Conservation (phyloP, 345 rosid genomes). For the Conringia planisiliqua region DNA sequence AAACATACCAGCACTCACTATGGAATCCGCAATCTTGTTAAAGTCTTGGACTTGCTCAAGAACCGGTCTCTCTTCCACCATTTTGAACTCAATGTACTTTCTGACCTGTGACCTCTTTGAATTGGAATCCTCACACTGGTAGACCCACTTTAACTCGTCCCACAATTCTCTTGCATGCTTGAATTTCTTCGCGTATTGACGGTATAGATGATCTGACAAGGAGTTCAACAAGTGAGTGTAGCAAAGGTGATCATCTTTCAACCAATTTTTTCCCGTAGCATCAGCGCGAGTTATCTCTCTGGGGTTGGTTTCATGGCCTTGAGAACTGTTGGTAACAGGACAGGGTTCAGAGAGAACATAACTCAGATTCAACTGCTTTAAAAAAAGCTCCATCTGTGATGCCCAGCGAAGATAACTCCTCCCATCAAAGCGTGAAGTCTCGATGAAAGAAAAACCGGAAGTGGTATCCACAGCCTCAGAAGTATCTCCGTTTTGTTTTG, state of each 20-base stretch:
- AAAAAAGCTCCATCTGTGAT: slow-evolving; percentile 51
- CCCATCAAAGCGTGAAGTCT: slow-evolving; percentile 66
- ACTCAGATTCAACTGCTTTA: slow-evolving; percentile 59
- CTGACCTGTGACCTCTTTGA: slow-evolving; percentile 65
- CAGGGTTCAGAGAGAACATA: slow-evolving; percentile 62
- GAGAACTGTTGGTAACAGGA: slow-evolving; percentile 33
- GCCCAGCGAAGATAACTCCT: slow-evolving; percentile 67
- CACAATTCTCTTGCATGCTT: slow-evolving; percentile 71
- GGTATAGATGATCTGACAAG: slow-evolving; percentile 64
- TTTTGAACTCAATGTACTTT: slow-evolving; percentile 70
- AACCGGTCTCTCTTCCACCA: slow-evolving; percentile 55
- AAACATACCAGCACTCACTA: slow-evolving; percentile 56
- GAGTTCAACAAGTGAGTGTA: slow-evolving; percentile 56
- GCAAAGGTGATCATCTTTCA: slow-evolving; percentile 64
- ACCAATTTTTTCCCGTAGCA: slow-evolving; percentile 50
- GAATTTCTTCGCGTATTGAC: slow-evolving; percentile 48
- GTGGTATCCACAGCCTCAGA: slow-evolving; percentile 30
- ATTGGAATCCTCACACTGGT: slow-evolving; percentile 58
- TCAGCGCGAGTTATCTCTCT: slow-evolving; percentile 36
- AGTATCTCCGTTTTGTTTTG: slow-evolving; percentile 31
- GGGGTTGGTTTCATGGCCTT: slow-evolving; percentile 30
- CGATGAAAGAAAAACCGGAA: slow-evolving; percentile 38
- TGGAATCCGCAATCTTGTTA: slow-evolving; percentile 64
- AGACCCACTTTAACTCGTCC: slow-evolving; percentile 69
- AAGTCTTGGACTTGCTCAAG: slow-evolving; percentile 59